phyloP scores from a whole-genome alignment of 306 rosid species.

The Hippophae gyantsensis region DNA sequence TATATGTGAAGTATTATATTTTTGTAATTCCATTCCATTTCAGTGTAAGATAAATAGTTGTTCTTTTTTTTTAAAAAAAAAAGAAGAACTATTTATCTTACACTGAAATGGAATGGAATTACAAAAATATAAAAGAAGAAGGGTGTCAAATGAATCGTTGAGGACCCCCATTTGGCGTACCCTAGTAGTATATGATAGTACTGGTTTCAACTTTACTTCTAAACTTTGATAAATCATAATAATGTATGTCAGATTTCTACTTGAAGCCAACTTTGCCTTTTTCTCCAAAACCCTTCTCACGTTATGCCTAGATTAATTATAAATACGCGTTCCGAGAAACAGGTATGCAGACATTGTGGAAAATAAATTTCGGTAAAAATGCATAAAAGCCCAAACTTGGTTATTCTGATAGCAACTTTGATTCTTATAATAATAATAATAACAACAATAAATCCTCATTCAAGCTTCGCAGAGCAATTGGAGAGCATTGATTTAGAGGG shows the following conservation, averaged over 20 bases:
- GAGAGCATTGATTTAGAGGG: conserved; percentile 25
- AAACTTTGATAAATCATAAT: conserved; percentile 11
- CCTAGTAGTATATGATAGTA: conserved; percentile 1
- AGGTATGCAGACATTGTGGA: neutral
- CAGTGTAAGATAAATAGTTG: too few species aligned
- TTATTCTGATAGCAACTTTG: conserved; percentile 29
- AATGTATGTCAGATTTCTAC: neutral
- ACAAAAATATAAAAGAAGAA: too few species aligned
- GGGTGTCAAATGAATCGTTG: too few species aligned
- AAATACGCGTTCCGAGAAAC: conserved; percentile 19
- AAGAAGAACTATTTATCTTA: too few species aligned
- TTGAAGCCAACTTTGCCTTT: conserved; percentile 31
- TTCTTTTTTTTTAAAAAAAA: too few species aligned
- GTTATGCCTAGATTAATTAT: conserved; percentile 18
- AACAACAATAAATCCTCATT: conserved; percentile 5
- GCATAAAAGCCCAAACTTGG: neutral
- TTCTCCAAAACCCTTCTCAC: too few species aligned
- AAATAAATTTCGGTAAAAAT: too few species aligned
- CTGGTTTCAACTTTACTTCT: conserved; percentile 39
- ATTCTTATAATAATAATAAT: conserved; percentile 20
- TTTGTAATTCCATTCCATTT: too few species aligned
- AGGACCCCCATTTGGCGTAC: conserved; percentile 5
- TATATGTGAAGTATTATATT: too few species aligned
- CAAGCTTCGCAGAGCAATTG: conserved; percentile 30
- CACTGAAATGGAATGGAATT: too few species aligned